A percentile compares a stretch with the other conserved stretches of the same genome.
These are phyloP conservation scores for Salvia sclarea DNA, from an alignment of 305 asterid genomes.

Conservation along the genomic window DNA sequence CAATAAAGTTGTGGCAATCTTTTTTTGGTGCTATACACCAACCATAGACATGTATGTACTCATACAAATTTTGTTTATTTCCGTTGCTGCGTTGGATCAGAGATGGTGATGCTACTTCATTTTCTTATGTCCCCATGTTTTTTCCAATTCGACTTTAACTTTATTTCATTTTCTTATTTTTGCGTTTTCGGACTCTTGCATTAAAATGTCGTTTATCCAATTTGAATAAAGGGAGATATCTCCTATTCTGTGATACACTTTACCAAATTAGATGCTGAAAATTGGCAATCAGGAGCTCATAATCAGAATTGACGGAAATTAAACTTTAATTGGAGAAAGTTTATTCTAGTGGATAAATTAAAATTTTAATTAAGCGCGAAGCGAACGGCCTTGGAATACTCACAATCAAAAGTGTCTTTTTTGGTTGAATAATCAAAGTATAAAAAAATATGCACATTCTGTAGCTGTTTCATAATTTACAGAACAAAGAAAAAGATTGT, in stretches of 20 bases:
- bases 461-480: too few relatives aligned
- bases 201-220: not conserved
- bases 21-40: slow-evolving; percentile 1
- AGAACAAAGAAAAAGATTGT: not conserved
- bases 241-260: too few relatives aligned
- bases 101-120: slow-evolving; percentile 19
- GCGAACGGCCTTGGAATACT: too few relatives aligned
- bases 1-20: not conserved
- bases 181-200: not conserved
- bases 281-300: too few relatives aligned
- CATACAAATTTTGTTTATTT: not conserved
- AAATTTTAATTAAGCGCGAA: too few relatives aligned
- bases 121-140: not conserved
- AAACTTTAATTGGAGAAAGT: not conserved
- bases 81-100: slow-evolving; percentile 1
- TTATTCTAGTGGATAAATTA: too few relatives aligned
- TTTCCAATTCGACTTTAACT: not conserved
- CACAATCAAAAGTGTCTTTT: too few relatives aligned
- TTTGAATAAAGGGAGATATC: not conserved
- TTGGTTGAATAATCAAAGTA: too few relatives aligned
- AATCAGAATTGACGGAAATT: too few relatives aligned
- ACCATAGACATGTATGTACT: not conserved
- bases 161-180: not conserved
- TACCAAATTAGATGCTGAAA: too few relatives aligned
- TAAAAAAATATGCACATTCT: too few relatives aligned